phyloP scores from a whole-genome alignment of 345 rosid species.

The Heritiera littoralis region DNA sequence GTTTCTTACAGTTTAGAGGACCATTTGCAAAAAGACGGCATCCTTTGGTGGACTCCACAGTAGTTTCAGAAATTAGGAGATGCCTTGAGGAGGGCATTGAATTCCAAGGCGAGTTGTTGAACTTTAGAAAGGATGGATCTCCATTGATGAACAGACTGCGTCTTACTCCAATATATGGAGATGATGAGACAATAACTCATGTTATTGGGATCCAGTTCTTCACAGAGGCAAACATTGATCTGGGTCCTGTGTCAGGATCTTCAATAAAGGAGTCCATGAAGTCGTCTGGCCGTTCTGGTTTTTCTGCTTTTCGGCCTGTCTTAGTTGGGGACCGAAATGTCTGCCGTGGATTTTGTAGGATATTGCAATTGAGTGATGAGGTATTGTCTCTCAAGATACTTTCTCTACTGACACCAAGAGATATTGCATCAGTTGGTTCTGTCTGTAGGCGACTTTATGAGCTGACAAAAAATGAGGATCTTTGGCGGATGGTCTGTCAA shows the following conservation, averaged over 20 bases:
- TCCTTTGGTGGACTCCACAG: conserved; percentile 74
- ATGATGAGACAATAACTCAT: conserved; percentile 72
- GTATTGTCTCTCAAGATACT: conserved; percentile 71
- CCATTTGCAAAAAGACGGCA: conserved; percentile 93
- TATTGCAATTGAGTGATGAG: conserved; percentile 73
- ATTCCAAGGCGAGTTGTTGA: conserved; percentile 83
- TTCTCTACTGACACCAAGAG: conserved; percentile 77
- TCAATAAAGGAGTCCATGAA: conserved; percentile 56
- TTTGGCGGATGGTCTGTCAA: conserved; percentile 85
- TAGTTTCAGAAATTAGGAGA: conserved; percentile 72
- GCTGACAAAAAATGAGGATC: conserved; percentile 72
- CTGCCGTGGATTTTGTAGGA: conserved; percentile 62
- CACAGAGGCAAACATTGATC: conserved; percentile 76
- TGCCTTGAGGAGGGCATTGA: conserved; percentile 83
- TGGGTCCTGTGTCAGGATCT: conserved; percentile 64
- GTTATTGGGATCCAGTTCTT: conserved; percentile 85
- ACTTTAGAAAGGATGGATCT: conserved; percentile 83
- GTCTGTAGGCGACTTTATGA: conserved; percentile 66
- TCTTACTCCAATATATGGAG: conserved; percentile 83
- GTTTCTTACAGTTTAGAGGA: conserved; percentile 87
- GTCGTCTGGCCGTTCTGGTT: conserved; percentile 38
- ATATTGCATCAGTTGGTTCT: conserved; percentile 74
- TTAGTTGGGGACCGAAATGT: conserved; percentile 57
- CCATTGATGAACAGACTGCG: conserved; percentile 76
- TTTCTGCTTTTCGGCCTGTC: conserved; percentile 42